Conservation (phyloP, 495 filamentous ascomycete genomes). For the Chaetomium cochliodes region DNA sequence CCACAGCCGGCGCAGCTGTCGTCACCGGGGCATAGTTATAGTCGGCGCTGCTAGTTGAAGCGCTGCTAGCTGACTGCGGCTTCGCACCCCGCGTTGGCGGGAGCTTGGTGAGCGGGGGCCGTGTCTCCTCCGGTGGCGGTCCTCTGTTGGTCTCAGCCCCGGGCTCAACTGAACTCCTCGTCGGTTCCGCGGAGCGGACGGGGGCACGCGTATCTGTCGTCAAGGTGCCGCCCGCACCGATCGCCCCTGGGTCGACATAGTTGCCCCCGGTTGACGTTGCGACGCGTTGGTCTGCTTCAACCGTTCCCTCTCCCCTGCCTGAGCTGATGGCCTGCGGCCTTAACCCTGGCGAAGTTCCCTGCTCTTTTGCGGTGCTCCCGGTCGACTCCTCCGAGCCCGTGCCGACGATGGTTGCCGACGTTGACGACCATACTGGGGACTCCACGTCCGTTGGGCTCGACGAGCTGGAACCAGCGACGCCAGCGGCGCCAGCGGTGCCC, state of each 20-base stretch:
- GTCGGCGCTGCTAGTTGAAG: neutral
- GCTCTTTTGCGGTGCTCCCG: neutral
- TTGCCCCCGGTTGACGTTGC: slow-evolving; percentile 18
- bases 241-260: slow-evolving; percentile 24
- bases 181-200: slow-evolving; percentile 20
- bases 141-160: slow-evolving; percentile 9
- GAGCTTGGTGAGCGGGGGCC: neutral
- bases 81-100: slow-evolving; percentile 2
- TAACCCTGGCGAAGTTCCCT: neutral
- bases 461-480: slow-evolving; percentile 6
- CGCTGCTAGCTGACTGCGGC: neutral
- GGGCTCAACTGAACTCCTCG: slow-evolving; percentile 21
- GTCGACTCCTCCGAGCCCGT: neutral
- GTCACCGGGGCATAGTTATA: neutral
- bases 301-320: neutral
- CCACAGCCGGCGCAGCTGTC: neutral
- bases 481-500: slow-evolving; percentile 2
- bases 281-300: neutral
- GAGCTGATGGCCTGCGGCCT: neutral
- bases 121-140: slow-evolving; percentile 24
- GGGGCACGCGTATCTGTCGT: slow-evolving; percentile 26
- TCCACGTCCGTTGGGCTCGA: neutral
- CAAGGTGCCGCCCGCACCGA: slow-evolving; percentile 21
- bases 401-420: slow-evolving; percentile 2
- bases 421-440: neutral